Evolutionary conservation across 768 basidiomycete genomes (phyloP).

Genomic region (Xerocomellus chrysenteron): DNA sequence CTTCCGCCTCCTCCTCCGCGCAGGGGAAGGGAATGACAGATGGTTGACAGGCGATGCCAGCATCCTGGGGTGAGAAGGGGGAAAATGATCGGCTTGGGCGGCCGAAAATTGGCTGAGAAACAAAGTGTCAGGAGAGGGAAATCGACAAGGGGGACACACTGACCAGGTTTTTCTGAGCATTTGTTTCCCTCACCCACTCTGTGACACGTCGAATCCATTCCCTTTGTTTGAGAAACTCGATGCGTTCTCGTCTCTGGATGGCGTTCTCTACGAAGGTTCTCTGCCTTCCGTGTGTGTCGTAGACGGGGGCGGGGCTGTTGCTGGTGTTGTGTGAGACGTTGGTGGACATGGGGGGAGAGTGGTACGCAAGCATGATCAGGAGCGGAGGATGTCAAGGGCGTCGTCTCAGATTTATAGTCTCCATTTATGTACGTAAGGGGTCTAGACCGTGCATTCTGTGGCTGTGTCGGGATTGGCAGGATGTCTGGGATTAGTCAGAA

Average conservation of each 20-base stretch:
- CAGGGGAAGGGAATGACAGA: slow-evolving; percentile 27
- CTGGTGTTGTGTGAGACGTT: not conserved
- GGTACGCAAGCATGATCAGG: slow-evolving; percentile 21
- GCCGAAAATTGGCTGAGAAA: slow-evolving; percentile 21
- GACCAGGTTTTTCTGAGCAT: slow-evolving; percentile 27
- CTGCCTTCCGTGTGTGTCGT: slow-evolving; percentile 47
- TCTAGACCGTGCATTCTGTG: slow-evolving; percentile 25
- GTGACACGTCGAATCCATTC: slow-evolving; percentile 43
- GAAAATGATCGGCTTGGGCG: slow-evolving; percentile 10
- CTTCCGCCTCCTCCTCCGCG: slow-evolving; percentile 31
- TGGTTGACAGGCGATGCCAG: not conserved
- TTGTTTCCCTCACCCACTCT: slow-evolving; percentile 37
- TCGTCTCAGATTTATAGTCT: slow-evolving; percentile 20
- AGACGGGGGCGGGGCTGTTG: slow-evolving; percentile 30
- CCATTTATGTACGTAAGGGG: slow-evolving; percentile 5
- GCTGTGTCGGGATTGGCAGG: slow-evolving; percentile 25
- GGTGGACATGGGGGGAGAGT: slow-evolving; percentile 13
- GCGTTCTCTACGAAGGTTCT: slow-evolving; percentile 43
- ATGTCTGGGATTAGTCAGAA: slow-evolving; percentile 26
- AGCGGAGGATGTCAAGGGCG: slow-evolving; percentile 6
- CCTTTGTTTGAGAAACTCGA: slow-evolving; percentile 49
- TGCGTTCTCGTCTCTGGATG: slow-evolving; percentile 48
- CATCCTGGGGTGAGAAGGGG: slow-evolving; percentile 13
- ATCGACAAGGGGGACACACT: not conserved
- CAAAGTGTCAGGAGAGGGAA: not conserved